A percentile compares a stretch with the other conserved stretches of the same genome.
phyloP scores from a whole-genome alignment of 192 early-diverging fungal genomes.

The Linnemannia schmuckeri region DNA sequence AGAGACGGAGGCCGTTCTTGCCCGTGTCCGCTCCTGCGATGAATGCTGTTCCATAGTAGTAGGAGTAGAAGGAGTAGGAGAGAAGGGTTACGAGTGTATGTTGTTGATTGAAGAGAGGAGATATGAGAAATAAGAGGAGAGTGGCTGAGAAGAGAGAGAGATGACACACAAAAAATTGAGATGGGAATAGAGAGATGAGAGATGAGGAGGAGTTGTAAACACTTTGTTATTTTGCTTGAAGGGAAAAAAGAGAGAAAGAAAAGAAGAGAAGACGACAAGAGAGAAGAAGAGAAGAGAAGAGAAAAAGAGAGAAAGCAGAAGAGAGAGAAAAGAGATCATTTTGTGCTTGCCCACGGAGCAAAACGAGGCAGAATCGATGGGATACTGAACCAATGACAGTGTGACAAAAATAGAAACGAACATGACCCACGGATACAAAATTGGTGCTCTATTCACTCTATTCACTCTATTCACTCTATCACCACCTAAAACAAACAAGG shows the following conservation, averaged over 20 bases:
- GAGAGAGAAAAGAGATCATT: not conserved
- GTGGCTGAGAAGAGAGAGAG: not conserved
- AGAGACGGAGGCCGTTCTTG: constrained; percentile 31
- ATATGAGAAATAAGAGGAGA: constrained; percentile 3
- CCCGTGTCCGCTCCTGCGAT: constrained; percentile 5
- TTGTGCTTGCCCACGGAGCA: constrained; percentile 9
- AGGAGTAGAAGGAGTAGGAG: not conserved
- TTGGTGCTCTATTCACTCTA: not conserved
- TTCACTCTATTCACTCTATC: too few relatives aligned
- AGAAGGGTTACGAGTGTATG: not conserved
- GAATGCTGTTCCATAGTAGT: not conserved
- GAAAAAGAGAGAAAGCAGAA: not conserved
- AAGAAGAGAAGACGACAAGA: constrained; percentile 4
- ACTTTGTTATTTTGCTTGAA: constrained; percentile 16
- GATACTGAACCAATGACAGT: not conserved
- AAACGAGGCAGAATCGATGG: not conserved
- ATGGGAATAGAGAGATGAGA: not conserved
- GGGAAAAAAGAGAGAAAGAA: not conserved
- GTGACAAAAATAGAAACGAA: constrained; percentile 8
- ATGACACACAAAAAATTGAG: constrained; percentile 6
- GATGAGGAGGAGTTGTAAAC: not conserved
- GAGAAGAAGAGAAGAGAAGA: not conserved
- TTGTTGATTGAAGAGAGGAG: not conserved
- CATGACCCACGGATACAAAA: not conserved
- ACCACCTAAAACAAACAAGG: not conserved